Evolutionary conservation across 2,329 filamentous ascomycete species (phyloP), one percentile per base, ranked within the genome.

Genomic region (Calonectria multiphialidica): DNA sequence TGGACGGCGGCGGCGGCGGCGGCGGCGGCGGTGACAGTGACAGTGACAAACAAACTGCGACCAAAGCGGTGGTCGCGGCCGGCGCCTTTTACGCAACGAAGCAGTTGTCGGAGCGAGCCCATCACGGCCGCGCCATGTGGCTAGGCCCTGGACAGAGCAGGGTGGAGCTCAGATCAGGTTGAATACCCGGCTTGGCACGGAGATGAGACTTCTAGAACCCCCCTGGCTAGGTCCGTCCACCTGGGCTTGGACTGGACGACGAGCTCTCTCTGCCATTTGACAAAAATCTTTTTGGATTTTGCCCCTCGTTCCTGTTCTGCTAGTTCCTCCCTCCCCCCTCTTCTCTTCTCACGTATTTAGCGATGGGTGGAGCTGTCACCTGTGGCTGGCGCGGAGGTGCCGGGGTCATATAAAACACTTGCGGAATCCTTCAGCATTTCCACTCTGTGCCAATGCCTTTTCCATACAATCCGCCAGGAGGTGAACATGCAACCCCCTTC

Each of bases 81-180:
- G 50, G 50, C 50, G 30, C n/a, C 6, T 25, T 25, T 40, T 25
- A 23, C 35, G 23, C 30, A 59, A 59, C 53, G 40, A 40, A 40
- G 53, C 35, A 59, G 40, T 37, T 40, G 33, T 28, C 40, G 53
- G 53, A 59, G 23, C 23, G 25, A 21, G 18, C 6, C 44, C n/a
- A 13, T 47, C n/a, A 47, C 9, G 44, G 47, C 47, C 8, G 47
- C 47, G 47, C 47, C 47, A 50, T 50, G 47, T 50, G 47, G 53
- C 33, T 7, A 28, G 35, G 53, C 33, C 23, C 5, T 25, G 33
- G 33, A 59, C 13, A 40, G 35, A n/a, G 37, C 53, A n/a, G 44
- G 44, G 53, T 59, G 53, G 53, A 59, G 53, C 35, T 59, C 53
- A 42, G 33, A 59, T 59, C 53, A 59, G 53, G 53, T 25, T 35